Conservation (phyloP, 2,329 filamentous ascomycete genomes). For the Tolypocladium album region DNA sequence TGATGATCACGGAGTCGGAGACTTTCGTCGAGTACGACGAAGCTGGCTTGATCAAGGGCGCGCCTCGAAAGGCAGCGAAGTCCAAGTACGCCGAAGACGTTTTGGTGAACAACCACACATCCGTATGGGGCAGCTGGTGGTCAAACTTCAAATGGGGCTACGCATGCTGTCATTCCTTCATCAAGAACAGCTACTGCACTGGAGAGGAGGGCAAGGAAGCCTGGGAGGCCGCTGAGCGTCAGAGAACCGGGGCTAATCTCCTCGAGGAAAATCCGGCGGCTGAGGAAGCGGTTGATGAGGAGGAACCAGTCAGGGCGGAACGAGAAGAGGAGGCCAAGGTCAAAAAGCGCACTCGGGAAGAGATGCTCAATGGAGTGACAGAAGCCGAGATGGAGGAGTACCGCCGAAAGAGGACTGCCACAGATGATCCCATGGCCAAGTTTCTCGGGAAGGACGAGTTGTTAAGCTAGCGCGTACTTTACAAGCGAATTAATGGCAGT, state of each 20-base stretch:
- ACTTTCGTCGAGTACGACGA: conserved; percentile 92
- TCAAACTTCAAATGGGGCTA: conserved; percentile 92
- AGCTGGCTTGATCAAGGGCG: conserved; percentile 79
- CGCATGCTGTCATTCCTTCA: conserved; percentile 81
- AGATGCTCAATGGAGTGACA: conserved; percentile 67
- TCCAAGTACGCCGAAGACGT: conserved; percentile 92
- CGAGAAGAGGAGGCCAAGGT: conserved; percentile 18
- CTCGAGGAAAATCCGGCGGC: conserved; percentile 20
- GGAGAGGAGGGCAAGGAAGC: conserved; percentile 78
- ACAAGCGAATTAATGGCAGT: background rate
- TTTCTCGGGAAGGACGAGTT: conserved; percentile 66
- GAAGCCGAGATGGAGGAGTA: conserved; percentile 85
- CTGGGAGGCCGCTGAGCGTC: conserved; percentile 64
- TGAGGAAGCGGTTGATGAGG: conserved; percentile 10
- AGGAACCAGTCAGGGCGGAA: conserved; percentile 18
- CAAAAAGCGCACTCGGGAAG: conserved; percentile 67
- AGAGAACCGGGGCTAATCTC: conserved; percentile 35
- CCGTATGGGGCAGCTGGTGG: conserved; percentile 98
- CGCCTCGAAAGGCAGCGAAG: conserved; percentile 61
- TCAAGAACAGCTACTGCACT: conserved; percentile 97
- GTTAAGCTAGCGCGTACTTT: conserved; percentile 23
- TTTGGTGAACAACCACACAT: conserved; percentile 79
- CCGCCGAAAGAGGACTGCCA: conserved; percentile 60
- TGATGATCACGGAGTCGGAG: conserved; percentile 73
- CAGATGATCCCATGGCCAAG: conserved; percentile 80